Conservation (phyloP, 2,329 filamentous ascomycete species). For the Trichoderma brevicompactum region DNA sequence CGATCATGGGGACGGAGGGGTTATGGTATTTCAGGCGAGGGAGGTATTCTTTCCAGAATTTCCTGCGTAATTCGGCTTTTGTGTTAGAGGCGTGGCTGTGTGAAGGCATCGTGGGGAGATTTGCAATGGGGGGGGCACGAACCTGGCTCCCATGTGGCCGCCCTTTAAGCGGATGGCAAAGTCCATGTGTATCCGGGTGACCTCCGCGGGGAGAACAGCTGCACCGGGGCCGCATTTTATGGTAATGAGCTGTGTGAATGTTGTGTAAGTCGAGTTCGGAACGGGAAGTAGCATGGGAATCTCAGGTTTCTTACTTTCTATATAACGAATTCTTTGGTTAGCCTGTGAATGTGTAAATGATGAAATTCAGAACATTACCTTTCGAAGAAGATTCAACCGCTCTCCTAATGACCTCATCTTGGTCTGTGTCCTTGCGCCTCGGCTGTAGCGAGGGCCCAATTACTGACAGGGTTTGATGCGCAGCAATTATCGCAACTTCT, state of each 20-base stretch:
- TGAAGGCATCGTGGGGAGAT: neutral
- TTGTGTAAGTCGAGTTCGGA: conserved; percentile 35
- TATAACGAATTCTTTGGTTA: conserved; percentile 5
- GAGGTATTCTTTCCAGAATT: conserved; percentile 85
- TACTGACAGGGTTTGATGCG: conserved; percentile 15
- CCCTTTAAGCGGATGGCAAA: conserved; percentile 65
- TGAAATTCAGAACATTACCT: conserved; percentile 52
- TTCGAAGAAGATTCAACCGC: conserved; percentile 74
- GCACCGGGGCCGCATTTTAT: conserved; percentile 84
- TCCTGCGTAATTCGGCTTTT: conserved; percentile 55
- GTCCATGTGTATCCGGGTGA: conserved; percentile 75
- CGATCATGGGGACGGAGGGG: conserved; percentile 79
- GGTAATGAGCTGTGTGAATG: conserved; percentile 64
- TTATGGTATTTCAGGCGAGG: conserved; percentile 95
- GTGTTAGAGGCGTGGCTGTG: neutral
- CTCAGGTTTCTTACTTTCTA: conserved; percentile 49
- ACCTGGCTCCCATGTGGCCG: conserved; percentile 77
- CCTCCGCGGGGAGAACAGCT: conserved; percentile 74
- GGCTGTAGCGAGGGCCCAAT: conserved; percentile 20
- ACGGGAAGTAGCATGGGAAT: conserved; percentile 29
- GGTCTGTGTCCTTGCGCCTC: conserved; percentile 27
- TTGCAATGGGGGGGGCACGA: conserved; percentile 37
- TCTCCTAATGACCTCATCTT: conserved; percentile 58
- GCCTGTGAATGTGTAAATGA: conserved; percentile 31
- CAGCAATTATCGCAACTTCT: conserved; percentile 10